These are phyloP conservation scores for Raffaelea deltoideospora DNA, from an alignment of 2,329 filamentous ascomycete species.

Conservation along the genomic window DNA sequence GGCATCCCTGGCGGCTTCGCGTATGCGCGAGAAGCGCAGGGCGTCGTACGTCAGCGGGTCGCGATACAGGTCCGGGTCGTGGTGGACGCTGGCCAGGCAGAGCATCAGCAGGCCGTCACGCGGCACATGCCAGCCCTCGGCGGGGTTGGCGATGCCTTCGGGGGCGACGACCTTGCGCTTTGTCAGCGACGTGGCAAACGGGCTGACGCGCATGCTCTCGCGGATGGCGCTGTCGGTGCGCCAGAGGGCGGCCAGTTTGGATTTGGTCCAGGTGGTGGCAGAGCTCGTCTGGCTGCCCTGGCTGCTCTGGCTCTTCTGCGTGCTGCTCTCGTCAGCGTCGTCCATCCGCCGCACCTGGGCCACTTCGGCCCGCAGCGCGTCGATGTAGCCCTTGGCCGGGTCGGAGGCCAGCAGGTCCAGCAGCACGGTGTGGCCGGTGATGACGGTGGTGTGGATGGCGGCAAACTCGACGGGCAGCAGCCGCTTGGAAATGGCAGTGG, in stretches of 20 bases:
- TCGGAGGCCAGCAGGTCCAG: constrained; percentile 29
- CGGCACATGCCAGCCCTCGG: constrained; percentile 29
- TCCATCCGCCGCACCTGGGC: constrained; percentile 17
- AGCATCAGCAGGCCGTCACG: constrained; percentile 26
- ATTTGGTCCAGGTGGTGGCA: constrained; percentile 28
- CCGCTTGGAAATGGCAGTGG: constrained; percentile 31
- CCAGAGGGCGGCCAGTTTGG: constrained; percentile 24
- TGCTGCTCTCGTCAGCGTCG: too few species aligned
- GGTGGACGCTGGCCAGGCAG: constrained; percentile 28
- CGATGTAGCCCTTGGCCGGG: constrained; percentile 18
- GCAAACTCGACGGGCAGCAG: constrained; percentile 42
- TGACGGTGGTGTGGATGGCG: constrained; percentile 40
- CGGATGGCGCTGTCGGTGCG: constrained; percentile 36
- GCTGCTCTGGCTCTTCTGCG: not conserved
- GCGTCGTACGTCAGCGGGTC: constrained; percentile 29
- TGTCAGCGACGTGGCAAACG: constrained; percentile 29
- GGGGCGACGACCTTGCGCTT: constrained; percentile 28
- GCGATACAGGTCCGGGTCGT: constrained; percentile 28
- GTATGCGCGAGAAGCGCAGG: constrained; percentile 28
- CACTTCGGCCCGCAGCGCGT: constrained; percentile 28
- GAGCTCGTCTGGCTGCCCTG: not conserved
- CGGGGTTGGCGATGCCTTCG: constrained; percentile 20
- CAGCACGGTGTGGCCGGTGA: constrained; percentile 32
- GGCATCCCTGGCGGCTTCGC: constrained; percentile 23
- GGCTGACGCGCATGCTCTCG: constrained; percentile 34